Percentiles rank a stretch among this genome's conserved stretches.
Conservation (phyloP, 495 filamentous ascomycete species). For the Collariella sp. region DNA sequence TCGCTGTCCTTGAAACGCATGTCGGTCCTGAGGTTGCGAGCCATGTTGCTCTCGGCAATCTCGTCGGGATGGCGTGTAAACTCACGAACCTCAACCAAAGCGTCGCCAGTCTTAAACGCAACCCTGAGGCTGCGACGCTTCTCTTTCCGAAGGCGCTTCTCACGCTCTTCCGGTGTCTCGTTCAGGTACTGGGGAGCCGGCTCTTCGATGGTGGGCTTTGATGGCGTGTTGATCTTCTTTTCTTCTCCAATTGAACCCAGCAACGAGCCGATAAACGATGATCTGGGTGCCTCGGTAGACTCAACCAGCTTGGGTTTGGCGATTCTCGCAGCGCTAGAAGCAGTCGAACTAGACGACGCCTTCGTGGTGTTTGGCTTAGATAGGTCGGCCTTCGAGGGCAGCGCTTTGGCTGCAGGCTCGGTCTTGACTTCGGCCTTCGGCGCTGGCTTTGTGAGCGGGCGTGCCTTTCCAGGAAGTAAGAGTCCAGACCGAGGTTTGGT, state of each 20-base stretch:
- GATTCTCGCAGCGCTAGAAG: slow-evolving; percentile 8
- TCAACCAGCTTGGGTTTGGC: slow-evolving; percentile 16
- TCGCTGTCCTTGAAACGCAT: slow-evolving; percentile 20
- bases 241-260: slow-evolving; percentile 58
- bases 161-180: slow-evolving; percentile 69
- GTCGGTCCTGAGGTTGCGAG: slow-evolving; percentile 61
- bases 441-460: slow-evolving; percentile 24
- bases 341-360: background rate
- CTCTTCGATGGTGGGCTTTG: slow-evolving; percentile 24
- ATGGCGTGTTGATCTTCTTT: slow-evolving; percentile 36
- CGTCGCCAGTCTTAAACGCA: slow-evolving; percentile 56
- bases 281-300: slow-evolving; percentile 19
- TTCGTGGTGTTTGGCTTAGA: too few species aligned
- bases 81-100: slow-evolving; percentile 60
- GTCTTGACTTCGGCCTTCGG: slow-evolving; percentile 26
- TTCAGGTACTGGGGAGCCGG: slow-evolving; percentile 42
- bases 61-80: slow-evolving; percentile 79
- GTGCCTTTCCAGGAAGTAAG: slow-evolving; percentile 31
- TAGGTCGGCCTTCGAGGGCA: slow-evolving; percentile 5
- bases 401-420: slow-evolving; percentile 10
- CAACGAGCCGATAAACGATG: slow-evolving; percentile 36
- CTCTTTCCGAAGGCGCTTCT: slow-evolving; percentile 71
- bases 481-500: slow-evolving; percentile 18
- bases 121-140: slow-evolving; percentile 59
- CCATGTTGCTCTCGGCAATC: slow-evolving; percentile 56